These are phyloP conservation scores for Aspergillus egyptiacus DNA, from an alignment of 495 filamentous ascomycete species.

Conservation along the genomic window DNA sequence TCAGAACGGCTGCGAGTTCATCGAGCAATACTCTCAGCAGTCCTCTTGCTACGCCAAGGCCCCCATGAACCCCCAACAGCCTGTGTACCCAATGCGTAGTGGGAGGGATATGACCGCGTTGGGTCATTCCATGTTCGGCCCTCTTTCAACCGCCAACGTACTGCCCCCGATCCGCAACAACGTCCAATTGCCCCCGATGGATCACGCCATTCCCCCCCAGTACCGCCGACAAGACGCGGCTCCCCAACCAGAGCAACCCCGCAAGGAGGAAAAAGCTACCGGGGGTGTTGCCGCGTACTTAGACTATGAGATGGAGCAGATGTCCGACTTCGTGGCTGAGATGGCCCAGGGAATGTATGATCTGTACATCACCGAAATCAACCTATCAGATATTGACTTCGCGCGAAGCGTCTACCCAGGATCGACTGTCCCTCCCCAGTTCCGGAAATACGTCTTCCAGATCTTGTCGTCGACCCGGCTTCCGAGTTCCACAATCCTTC, in stretches of 20 bases:
- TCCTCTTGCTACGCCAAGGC: conserved; percentile 38
- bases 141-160: conserved; percentile 28
- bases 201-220: conserved; percentile 36
- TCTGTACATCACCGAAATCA: conserved; percentile 54
- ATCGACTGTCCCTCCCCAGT: conserved; percentile 63
- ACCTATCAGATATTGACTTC: conserved; percentile 66
- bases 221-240: conserved; percentile 41
- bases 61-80: conserved; percentile 33
- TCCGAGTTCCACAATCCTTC: conserved; percentile 88
- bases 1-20: conserved; percentile 45
- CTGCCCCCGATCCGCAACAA: conserved; percentile 41
- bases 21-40: conserved; percentile 48
- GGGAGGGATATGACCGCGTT: conserved; percentile 31
- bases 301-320: conserved; percentile 98
- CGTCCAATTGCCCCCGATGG: conserved; percentile 42
- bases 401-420: conserved; percentile 70
- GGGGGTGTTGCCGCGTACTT: conserved; percentile 93
- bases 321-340: conserved; percentile 96
- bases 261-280: conserved; percentile 51
- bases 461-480: conserved; percentile 92
- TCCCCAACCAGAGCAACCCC: conserved; percentile 34
- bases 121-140: conserved; percentile 37
- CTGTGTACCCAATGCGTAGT: conserved; percentile 27
- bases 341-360: conserved; percentile 81
- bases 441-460: conserved; percentile 91